phyloP scores from a whole-genome alignment of 345 rosid genomes.

The Ceriops zippeliana region DNA sequence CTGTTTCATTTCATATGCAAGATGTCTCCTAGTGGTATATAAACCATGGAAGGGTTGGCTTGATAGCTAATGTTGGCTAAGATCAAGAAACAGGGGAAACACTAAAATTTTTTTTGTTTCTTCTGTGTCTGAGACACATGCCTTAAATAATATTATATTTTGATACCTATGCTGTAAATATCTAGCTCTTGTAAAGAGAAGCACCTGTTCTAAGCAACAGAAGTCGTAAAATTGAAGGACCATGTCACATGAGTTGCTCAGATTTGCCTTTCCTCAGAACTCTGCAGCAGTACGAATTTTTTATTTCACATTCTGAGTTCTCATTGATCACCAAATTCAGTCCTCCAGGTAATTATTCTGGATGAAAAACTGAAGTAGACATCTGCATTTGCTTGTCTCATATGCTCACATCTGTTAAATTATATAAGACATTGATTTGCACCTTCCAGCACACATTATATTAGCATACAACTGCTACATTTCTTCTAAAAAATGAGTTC shows the following conservation, averaged over 20 bases:
- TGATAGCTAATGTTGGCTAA: slow-evolving; percentile 88
- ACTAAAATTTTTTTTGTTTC: slow-evolving; percentile 31
- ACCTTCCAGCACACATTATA: neutral
- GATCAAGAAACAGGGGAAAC: slow-evolving; percentile 99
- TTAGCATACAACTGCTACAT: neutral
- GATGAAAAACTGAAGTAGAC: neutral
- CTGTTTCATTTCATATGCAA: slow-evolving; percentile 88
- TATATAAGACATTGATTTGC: neutral
- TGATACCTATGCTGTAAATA: slow-evolving; percentile 5
- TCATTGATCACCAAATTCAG: neutral
- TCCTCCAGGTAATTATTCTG: slow-evolving; percentile 6
- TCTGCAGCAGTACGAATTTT: neutral
- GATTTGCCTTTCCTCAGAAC: slow-evolving; percentile 6
- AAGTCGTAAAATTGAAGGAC: slow-evolving; percentile 96
- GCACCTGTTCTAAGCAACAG: slow-evolving; percentile 92
- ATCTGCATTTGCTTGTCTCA: neutral
- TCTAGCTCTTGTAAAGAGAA: slow-evolving; percentile 94
- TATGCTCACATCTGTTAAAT: neutral
- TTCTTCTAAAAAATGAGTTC: slow-evolving; percentile 1
- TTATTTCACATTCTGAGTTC: neutral
- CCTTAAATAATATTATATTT: neutral
- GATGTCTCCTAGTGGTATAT: slow-evolving; percentile 91
- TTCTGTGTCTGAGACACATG: neutral
- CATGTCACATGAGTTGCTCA: slow-evolving; percentile 81
- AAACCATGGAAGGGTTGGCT: slow-evolving; percentile 88